Percentiles rank a stretch among this genome's conserved stretches.
phyloP scores from a whole-genome alignment of 148 eudicot species.

The Fagopyrum tataricum region DNA sequence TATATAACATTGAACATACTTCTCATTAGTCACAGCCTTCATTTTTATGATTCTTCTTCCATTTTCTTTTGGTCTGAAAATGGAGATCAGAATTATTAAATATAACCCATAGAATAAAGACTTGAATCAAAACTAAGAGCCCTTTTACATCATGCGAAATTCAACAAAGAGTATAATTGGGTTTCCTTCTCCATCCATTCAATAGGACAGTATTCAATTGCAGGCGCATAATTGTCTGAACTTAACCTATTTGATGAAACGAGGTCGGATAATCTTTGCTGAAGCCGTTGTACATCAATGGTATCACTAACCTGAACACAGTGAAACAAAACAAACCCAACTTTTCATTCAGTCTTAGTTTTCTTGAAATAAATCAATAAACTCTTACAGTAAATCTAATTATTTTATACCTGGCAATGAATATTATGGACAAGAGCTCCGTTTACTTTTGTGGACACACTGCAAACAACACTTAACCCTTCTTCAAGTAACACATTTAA shows the following conservation, averaged over 20 bases:
- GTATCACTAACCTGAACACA: slow-evolving; percentile 2
- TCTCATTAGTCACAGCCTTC: not conserved
- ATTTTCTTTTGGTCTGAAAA: not conserved
- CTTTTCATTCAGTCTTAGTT: not conserved
- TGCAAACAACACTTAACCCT: slow-evolving; percentile 29
- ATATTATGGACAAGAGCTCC: slow-evolving; percentile 26
- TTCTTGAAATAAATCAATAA: not conserved
- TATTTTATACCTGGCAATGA: slow-evolving; percentile 37
- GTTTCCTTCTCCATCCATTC: slow-evolving; percentile 5
- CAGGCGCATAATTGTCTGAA: not conserved
- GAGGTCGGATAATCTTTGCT: slow-evolving; percentile 17
- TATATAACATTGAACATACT: not conserved
- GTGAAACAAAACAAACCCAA: not conserved
- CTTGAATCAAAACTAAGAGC: not conserved
- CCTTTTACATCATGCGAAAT: not conserved
- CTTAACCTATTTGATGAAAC: slow-evolving; percentile 4
- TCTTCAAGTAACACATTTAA: slow-evolving; percentile 24
- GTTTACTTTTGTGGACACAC: slow-evolving; percentile 26
- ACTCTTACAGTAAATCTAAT: not conserved
- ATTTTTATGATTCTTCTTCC: not conserved
- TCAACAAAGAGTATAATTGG: slow-evolving; percentile 4
- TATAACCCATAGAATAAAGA: too few species aligned
- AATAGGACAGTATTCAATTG: not conserved
- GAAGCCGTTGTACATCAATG: slow-evolving; percentile 22
- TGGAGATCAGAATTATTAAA: not conserved